A percentile compares a stretch with the other conserved stretches of the same genome.
phyloP scores from a whole-genome alignment of 169 alveolate species.

The Plasmodium cynomolgi region DNA sequence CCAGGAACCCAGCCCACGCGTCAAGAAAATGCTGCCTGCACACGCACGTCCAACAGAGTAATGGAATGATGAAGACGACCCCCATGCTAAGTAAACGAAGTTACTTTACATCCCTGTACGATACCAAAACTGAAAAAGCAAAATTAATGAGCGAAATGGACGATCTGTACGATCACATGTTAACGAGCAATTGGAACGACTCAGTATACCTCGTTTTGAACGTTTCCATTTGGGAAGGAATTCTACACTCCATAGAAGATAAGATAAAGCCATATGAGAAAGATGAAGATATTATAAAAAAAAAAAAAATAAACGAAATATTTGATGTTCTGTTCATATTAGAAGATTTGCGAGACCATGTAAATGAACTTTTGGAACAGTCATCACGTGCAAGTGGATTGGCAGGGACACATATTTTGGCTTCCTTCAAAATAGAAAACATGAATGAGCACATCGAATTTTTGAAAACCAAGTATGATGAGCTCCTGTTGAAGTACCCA shows the following conservation, averaged over 20 bases:
- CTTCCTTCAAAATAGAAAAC: slow-evolving; percentile 50
- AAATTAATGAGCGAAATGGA: slow-evolving; percentile 24
- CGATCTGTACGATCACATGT: slow-evolving; percentile 35
- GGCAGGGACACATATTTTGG: slow-evolving; percentile 53
- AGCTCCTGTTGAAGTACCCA: slow-evolving; percentile 30
- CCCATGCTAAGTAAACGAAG: slow-evolving; percentile 2
- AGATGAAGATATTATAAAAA: slow-evolving; percentile 30
- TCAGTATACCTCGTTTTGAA: slow-evolving; percentile 57
- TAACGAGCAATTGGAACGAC: slow-evolving; percentile 72
- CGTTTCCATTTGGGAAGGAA: slow-evolving; percentile 74
- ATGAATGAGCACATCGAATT: slow-evolving; percentile 60
- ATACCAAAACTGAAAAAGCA: slow-evolving; percentile 30
- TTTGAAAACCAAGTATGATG: slow-evolving; percentile 50
- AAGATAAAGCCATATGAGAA: slow-evolving; percentile 33
- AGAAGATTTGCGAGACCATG: slow-evolving; percentile 75
- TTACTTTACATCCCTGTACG: slow-evolving; percentile 38
- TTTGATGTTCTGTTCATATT: slow-evolving; percentile 61
- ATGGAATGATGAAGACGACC: neutral
- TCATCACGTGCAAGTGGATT: slow-evolving; percentile 66
- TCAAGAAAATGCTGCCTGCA: neutral
- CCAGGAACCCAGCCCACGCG: neutral
- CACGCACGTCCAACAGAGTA: neutral
- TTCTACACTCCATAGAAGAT: slow-evolving; percentile 45
- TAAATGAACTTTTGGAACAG: slow-evolving; percentile 70
- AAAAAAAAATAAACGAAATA: slow-evolving; percentile 54